Base-by-base conservation (phyloP, 1,139 yeast species). In the Candida neerlandica region DNA sequence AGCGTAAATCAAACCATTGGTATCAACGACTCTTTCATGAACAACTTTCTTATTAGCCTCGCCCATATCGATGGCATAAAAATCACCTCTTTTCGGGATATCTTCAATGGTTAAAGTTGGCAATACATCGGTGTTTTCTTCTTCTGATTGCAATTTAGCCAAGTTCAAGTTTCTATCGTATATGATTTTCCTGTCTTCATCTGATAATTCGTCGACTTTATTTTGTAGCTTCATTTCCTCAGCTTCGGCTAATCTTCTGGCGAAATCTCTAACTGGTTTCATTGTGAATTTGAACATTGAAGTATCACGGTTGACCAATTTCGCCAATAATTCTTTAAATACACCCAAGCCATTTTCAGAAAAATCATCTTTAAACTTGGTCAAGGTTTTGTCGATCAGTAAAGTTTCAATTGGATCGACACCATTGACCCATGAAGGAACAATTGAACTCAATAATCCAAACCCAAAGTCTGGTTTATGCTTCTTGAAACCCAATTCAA, bases 391-490 rank as follows among this genome's bases (percentile, higher is more conserved):
- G 55, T 89, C 89, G 65, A 89, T 87, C 53, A 84, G 82, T 42
- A 94, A 71, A 3, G 80, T 62, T 9, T 81, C 77, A 55, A 92
- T 72, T 5, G 95, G 92, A 63, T 89, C 89, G 12, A 81, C 78
- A 27, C 83, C 83, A 61, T 90, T 90, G 48, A 89, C 84, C 88
- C 97, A 92, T 12, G 91, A 83, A 10, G 97, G 90, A 35, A 89
- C 80, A 10, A 94, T 60, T 2, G 91, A 78, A 59, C 84, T 84
- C 40, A 94, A 75, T 48, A 94, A 69, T 29, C 85, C 85, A 73
- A 94, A 72, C 15, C 99, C 99, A 69, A 91, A 92, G 51, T 90
- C 90, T 0, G 98, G 87, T 58, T 87, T 91, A 55, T 91, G 96
- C 57, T 89, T 92, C 58, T 90, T 89, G 65, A 89, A 86, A 41